These are phyloP conservation scores for Fomitopsis pinicola DNA, from an alignment of 1,284 basidiomycete species.

Conservation along the genomic window DNA sequence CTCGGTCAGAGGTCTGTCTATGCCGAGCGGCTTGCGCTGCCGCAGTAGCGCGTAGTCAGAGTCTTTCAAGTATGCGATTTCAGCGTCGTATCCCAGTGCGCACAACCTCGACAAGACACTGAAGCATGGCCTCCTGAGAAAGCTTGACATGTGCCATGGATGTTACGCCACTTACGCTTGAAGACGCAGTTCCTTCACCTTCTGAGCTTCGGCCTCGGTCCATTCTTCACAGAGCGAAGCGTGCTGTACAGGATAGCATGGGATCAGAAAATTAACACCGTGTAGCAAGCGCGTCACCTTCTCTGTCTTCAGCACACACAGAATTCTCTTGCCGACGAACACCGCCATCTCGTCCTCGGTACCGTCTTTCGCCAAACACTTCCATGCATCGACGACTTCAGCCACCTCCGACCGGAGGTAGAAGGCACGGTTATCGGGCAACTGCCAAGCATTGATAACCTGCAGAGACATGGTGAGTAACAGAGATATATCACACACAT, in stretches of 20 bases:
- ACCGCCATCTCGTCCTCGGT: neutral
- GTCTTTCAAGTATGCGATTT: no score
- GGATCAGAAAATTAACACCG: neutral
- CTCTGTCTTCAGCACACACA: neutral
- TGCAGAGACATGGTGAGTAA: no score
- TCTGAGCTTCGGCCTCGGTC: neutral
- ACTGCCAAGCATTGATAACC: no score
- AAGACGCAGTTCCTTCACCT: neutral
- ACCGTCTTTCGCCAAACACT: neutral
- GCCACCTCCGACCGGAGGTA: neutral
- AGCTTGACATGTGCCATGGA: no score
- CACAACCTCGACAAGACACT: neutral
- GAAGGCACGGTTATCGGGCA: neutral
- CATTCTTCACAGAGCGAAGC: neutral
- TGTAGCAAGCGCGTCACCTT: neutral
- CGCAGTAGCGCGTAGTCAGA: no score
- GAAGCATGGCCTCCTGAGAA: neutral
- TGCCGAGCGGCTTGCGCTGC: no score
- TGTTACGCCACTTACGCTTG: neutral
- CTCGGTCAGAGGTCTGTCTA: no score
- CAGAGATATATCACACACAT: no score
- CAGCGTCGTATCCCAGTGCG: neutral
- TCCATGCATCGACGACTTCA: neutral
- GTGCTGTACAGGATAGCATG: neutral
- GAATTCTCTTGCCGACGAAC: neutral